A percentile compares a stretch with the other conserved stretches of the same genome.
Evolutionary conservation across 1,284 basidiomycete genomes (phyloP).

Genomic region (Wallemia hederae): DNA sequence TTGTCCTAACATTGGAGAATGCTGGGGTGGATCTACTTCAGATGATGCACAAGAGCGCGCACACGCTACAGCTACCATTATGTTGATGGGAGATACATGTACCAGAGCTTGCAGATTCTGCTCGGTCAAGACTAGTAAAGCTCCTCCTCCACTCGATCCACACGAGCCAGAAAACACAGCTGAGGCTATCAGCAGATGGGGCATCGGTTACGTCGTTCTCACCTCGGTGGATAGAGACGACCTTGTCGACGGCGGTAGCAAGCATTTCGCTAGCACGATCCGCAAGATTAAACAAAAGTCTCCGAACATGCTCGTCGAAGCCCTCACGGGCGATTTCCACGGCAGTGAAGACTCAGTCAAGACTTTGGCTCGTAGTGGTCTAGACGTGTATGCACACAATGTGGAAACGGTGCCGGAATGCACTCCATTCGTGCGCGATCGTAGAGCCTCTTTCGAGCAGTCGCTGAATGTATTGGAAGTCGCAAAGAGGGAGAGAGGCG

Average conservation of each 20-base stretch:
- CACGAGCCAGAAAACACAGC: conserved; percentile 97
- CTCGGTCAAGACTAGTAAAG: conserved; percentile 72
- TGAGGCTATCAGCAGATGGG: conserved; percentile 94
- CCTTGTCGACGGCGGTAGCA: conserved; percentile 64
- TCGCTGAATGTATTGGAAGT: conserved; percentile 56
- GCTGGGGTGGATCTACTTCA: conserved; percentile 57
- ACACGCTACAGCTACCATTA: conserved; percentile 90
- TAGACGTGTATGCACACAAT: conserved; percentile 97
- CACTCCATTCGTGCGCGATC: conserved; percentile 82
- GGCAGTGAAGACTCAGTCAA: conserved; percentile 48
- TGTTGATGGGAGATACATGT: conserved; percentile 99
- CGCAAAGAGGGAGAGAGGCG: conserved; percentile 44
- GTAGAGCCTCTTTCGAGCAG: conserved; percentile 72
- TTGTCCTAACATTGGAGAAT: conserved; percentile 97
- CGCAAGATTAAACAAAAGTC: conserved; percentile 88
- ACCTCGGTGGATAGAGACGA: conserved; percentile 95
- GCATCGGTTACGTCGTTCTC: conserved; percentile 87
- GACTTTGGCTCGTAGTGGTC: conserved; percentile 56
- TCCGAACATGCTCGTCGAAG: conserved; percentile 83
- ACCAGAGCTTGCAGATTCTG: conserved; percentile 95
- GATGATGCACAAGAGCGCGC: conserved; percentile 41
- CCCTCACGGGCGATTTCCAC: conserved; percentile 79
- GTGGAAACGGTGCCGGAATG: conserved; percentile 79
- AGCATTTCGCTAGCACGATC: conserved; percentile 85
- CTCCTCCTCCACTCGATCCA: conserved; percentile 69